phyloP scores from a whole-genome alignment of 2,329 filamentous ascomycete genomes.

The Saccharata proteae region DNA sequence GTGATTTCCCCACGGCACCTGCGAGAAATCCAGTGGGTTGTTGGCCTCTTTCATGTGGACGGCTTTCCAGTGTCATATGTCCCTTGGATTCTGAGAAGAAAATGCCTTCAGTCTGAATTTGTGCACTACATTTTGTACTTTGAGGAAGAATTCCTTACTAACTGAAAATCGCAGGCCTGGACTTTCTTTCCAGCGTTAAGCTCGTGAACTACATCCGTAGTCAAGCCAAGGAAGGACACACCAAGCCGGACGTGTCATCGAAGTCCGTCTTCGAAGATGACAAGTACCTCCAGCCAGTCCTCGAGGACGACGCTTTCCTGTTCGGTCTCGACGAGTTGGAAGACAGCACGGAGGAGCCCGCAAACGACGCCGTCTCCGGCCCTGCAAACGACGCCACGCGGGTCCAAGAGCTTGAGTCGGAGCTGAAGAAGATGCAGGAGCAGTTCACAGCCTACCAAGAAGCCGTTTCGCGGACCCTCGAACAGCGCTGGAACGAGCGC shows the following conservation, averaged over 20 bases:
- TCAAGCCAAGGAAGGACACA: slow-evolving; percentile 25
- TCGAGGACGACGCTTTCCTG: slow-evolving; percentile 82
- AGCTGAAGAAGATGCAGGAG: slow-evolving; percentile 18
- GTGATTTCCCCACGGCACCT: neutral
- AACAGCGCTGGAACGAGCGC: slow-evolving; percentile 24
- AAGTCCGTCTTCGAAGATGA: slow-evolving; percentile 60
- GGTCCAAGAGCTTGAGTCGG: slow-evolving; percentile 8
- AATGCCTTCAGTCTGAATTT: too few species aligned
- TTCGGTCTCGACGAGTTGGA: slow-evolving; percentile 72
- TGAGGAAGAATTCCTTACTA: slow-evolving; percentile 1
- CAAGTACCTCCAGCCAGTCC: slow-evolving; percentile 65
- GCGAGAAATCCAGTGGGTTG: too few species aligned
- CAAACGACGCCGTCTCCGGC: slow-evolving; percentile 14
- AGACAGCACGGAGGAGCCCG: neutral
- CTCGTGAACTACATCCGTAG: slow-evolving; percentile 38
- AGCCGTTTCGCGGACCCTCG: slow-evolving; percentile 13
- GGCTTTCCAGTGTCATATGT: too few species aligned
- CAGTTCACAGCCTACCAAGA: slow-evolving; percentile 29
- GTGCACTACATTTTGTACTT: too few species aligned
- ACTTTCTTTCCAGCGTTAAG: slow-evolving; percentile 33
- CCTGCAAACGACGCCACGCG: neutral
- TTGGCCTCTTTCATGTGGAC: too few species aligned
- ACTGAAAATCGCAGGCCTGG: slow-evolving; percentile 25
- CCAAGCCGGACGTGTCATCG: slow-evolving; percentile 45
- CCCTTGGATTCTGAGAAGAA: too few species aligned